Percentiles rank a stretch among this genome's conserved stretches.
These are phyloP conservation scores for Gossypioides kirkii DNA, from an alignment of 345 rosid genomes.

Conservation along the genomic window DNA sequence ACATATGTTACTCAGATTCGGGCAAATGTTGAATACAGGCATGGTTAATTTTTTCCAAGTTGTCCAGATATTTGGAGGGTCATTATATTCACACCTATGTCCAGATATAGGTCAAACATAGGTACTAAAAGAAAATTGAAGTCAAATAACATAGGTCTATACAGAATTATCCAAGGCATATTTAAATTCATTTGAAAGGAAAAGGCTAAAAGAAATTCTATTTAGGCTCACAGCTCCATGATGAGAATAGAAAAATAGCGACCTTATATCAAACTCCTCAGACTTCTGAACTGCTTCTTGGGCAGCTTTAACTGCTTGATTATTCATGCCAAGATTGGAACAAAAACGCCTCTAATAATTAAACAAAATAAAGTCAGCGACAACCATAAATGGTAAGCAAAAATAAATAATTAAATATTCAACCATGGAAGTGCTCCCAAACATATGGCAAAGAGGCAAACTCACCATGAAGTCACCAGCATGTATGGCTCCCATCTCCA, in stretches of 20 bases:
- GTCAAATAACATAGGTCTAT: neutral
- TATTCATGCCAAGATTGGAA: slow-evolving; percentile 91
- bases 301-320: slow-evolving; percentile 96
- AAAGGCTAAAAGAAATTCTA: neutral
- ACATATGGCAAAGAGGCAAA: neutral
- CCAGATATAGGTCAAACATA: neutral
- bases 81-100: neutral
- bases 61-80: neutral
- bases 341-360: slow-evolving; percentile 81
- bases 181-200: neutral
- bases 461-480: slow-evolving; percentile 97
- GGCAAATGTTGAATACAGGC: neutral
- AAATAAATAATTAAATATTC: neutral
- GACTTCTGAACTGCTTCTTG: slow-evolving; percentile 92
- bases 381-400: neutral
- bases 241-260: neutral
- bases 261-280: slow-evolving; percentile 97
- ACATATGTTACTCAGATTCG: neutral
- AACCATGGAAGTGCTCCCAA: slow-evolving; percentile 4
- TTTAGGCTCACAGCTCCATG: neutral
- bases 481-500: slow-evolving; percentile 94
- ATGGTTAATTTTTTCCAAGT: neutral
- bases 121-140: neutral
- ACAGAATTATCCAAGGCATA: neutral
- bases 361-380: slow-evolving; percentile 11